Base-by-base conservation (phyloP, 2,329 filamentous ascomycete species). In the Alternaria sp. region DNA sequence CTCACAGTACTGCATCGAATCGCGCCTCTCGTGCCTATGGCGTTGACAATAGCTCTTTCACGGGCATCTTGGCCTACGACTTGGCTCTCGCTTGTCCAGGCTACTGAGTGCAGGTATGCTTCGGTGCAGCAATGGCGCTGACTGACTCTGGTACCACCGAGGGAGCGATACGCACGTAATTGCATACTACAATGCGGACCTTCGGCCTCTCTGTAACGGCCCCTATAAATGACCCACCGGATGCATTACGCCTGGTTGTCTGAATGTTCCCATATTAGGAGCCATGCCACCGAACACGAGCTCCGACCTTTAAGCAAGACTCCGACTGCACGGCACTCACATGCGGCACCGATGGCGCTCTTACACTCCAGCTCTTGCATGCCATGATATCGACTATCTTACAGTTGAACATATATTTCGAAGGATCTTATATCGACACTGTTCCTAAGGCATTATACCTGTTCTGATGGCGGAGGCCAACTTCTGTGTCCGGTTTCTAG, bases 381-480 rank as follows among this genome's bases (percentile, higher is more conserved):
- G 69, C 70, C 72, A 71, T 72, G 65, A 66, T 64, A 68, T 63
- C 60, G 67, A 61, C 59, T 64, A 57, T 43, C 47, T 56, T 52
- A n/a, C 57, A 26, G 36, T 40, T n/a, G 54, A 56, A 57, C 59
- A 47, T 57, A 28, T 51, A 61, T 64, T 50, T 43, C 59, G 47
- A 52, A 66, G 67, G 50, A 36, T 58, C 54, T 21, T 57, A 59
- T 28, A 57, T 54, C 52, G 50, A 65, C 54, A 62, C 57, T 66
- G 67, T 61, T 69, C 68, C 66, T 63, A 57, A 40, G n/a, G 36
- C 21, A 30, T 45, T 13, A 57, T 51, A 17, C 44, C 44, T 43
- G 69, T 63, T 60, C 70, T 71, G 59, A 76, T 77, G 73, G 74
- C 72, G 70, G 65, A 66, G 56, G 54, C 46, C 61, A 66, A 58